A percentile compares a stretch with the other conserved stretches of the same genome.
phyloP scores from a whole-genome alignment of 2,329 filamentous ascomycete species.

The Monosporascus sp. region DNA sequence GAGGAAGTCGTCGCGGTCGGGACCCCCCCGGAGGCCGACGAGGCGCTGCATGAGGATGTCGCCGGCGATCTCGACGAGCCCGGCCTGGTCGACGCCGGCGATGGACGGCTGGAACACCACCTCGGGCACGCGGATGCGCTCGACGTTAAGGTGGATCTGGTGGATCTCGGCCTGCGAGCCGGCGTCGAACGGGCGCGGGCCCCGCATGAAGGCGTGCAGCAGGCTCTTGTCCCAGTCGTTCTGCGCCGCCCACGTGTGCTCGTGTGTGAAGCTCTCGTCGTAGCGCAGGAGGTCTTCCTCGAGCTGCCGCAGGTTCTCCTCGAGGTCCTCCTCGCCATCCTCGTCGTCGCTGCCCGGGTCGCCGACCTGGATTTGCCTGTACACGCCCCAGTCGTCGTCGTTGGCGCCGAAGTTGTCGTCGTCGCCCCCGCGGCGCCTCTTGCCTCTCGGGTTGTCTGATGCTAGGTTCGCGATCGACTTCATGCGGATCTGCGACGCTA shows the following conservation, averaged over 20 bases:
- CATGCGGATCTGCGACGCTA: conserved; percentile 96
- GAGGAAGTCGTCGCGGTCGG: conserved; percentile 63
- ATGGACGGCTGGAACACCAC: conserved; percentile 90
- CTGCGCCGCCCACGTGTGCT: conserved; percentile 87
- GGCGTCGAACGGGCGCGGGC: conserved; percentile 78
- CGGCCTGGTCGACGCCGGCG: conserved; percentile 87
- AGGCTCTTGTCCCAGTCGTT: conserved; percentile 92
- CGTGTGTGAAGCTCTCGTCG: conserved; percentile 84
- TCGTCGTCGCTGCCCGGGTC: conserved; percentile 76
- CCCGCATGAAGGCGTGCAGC: conserved; percentile 83
- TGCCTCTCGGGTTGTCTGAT: conserved; percentile 78
- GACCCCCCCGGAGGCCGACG: conserved; percentile 37
- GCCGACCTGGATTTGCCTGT: conserved; percentile 84
- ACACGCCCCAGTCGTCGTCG: conserved; percentile 97
- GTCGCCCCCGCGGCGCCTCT: conserved; percentile 79
- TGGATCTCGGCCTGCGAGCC: conserved; percentile 74
- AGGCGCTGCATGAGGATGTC: conserved; percentile 86
- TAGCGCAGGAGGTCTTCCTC: conserved; percentile 82
- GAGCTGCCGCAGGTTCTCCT: conserved; percentile 64
- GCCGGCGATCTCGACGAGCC: conserved; percentile 84
- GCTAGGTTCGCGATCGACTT: conserved; percentile 95
- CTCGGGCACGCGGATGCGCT: conserved; percentile 90
- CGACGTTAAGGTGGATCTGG: conserved; percentile 93
- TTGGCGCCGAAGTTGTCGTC: conserved; percentile 97
- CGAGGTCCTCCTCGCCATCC: conserved; percentile 86